Evolutionary conservation across 768 basidiomycete genomes (phyloP), one percentile per base, ranked within the genome.

Genomic region (Calvatia gigantea): DNA sequence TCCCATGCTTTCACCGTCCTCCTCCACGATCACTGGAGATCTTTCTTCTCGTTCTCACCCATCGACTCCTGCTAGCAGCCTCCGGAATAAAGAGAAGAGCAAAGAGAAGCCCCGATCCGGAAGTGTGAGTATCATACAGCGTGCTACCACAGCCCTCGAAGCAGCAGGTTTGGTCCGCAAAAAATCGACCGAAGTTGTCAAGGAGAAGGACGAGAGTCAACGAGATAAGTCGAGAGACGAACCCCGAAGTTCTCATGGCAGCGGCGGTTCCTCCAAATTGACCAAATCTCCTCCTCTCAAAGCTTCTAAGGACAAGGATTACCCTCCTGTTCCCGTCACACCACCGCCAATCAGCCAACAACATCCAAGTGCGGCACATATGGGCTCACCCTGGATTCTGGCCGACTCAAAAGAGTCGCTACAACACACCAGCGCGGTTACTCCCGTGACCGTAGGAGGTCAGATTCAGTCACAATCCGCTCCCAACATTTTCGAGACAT

Each of bases 81-180:
- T 78, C 53, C 85, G 78, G 63, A 83, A 82, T 50, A 80, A 77
- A 63, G 83, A 83, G 52, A 77, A 75, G 23, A 67, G 64, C 27
- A 76, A 77, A 17, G 77, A 85, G 45, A 94, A 95, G 67, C 74
- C 70, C 23, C 79, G 95, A 14, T 85, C 92, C 2, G 90, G 93
- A 5, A 96, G 94, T 56, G 91, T 98, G 49, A 94, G 88, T 64
- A 97, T 98, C 68, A 91, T 98, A 81, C 95, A 98, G 63, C 84
- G 94, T 23, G 94, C 93, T 0, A 95, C 94, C 2, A 96, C 93
- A 1, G 92, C 89, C 1, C 77, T 94, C 23, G 91, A 92, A 67
- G 92, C 90, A 8, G 89, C 87, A 11, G 89, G 91, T 2, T 70
- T 95, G 8, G 89, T 93, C 44, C 74, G 87, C 57, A 93, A 94